Percentiles rank a stretch among this genome's conserved stretches.
phyloP scores from a whole-genome alignment of 2,329 filamentous ascomycete species.

The Penicillium janthinellum region DNA sequence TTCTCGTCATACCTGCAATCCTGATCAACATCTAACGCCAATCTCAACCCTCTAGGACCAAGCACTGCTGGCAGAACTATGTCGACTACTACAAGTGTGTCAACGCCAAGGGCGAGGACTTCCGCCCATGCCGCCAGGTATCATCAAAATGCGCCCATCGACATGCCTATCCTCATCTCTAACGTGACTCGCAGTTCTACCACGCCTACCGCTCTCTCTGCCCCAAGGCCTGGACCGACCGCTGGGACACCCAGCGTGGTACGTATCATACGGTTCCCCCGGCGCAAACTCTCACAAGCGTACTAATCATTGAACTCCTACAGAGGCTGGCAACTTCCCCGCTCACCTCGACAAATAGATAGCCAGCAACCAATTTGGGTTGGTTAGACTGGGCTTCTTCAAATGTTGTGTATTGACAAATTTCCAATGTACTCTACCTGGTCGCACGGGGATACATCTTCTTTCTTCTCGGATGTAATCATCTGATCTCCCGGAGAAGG shows the following conservation, averaged over 20 bases:
- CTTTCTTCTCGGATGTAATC: conserved; percentile 26
- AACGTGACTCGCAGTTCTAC: conserved; percentile 69
- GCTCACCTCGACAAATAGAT: conserved; percentile 51
- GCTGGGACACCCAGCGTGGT: conserved; percentile 98
- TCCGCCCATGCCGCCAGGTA: conserved; percentile 96
- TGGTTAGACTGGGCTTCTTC: conserved; percentile 31
- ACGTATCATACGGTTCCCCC: conserved; percentile 45
- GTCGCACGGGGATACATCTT: conserved; percentile 35
- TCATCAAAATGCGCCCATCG: neutral
- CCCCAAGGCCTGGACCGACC: conserved; percentile 88
- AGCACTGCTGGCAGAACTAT: conserved; percentile 99
- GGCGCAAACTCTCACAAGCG: conserved; percentile 3
- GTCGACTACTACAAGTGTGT: conserved; percentile 99
- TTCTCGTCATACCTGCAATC: neutral
- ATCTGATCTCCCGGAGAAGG: conserved; percentile 23
- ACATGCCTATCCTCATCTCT: neutral
- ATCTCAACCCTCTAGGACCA: conserved; percentile 57
- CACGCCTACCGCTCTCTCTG: conserved; percentile 96
- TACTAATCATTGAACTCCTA: conserved; percentile 16
- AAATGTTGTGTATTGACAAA: conserved; percentile 35
- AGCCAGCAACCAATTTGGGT: conserved; percentile 20
- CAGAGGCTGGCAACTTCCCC: conserved; percentile 61
- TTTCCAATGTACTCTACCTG: conserved; percentile 45
- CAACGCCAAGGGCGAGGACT: conserved; percentile 96
- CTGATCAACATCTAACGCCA: conserved; percentile 15